Evolutionary conservation across 106 monocot species (phyloP).

Genomic region (Platanthera zijinensis): DNA sequence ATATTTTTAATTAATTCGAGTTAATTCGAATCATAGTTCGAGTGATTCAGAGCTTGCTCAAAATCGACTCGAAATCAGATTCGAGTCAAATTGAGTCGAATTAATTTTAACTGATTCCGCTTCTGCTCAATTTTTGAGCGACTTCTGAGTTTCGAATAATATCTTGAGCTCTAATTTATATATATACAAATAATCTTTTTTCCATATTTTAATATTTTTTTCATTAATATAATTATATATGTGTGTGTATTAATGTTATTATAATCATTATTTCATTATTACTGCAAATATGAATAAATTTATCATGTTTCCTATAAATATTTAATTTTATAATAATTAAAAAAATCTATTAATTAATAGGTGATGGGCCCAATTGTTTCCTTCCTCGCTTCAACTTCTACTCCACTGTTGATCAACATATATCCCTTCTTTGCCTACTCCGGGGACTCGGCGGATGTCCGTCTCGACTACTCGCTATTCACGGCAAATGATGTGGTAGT

Average conservation of each 20-base stretch:
- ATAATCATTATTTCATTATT: not conserved
- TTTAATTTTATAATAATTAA: not conserved
- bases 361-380: not conserved
- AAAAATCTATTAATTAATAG: not conserved
- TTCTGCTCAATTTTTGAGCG: too few species aligned
- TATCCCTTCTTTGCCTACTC: slow-evolving; percentile 21
- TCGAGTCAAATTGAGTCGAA: too few species aligned
- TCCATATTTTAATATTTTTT: too few species aligned
- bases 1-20: not conserved
- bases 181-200: too few species aligned
- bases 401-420: slow-evolving; percentile 14
- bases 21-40: too few species aligned
- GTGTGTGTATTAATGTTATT: too few species aligned
- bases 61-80: too few species aligned
- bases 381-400: not conserved
- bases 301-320: not conserved
- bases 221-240: too few species aligned
- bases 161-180: too few species aligned
- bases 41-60: too few species aligned
- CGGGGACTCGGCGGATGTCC: not conserved
- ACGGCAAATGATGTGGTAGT: slow-evolving; percentile 3
- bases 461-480: slow-evolving; percentile 16
- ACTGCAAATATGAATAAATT: not conserved
- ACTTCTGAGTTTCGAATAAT: too few species aligned
- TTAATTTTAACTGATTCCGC: too few species aligned